Percentiles rank a stretch among this genome's conserved stretches.
phyloP scores from a whole-genome alignment of 192 early-diverging fungal genomes.

The Dissophora globulifera region DNA sequence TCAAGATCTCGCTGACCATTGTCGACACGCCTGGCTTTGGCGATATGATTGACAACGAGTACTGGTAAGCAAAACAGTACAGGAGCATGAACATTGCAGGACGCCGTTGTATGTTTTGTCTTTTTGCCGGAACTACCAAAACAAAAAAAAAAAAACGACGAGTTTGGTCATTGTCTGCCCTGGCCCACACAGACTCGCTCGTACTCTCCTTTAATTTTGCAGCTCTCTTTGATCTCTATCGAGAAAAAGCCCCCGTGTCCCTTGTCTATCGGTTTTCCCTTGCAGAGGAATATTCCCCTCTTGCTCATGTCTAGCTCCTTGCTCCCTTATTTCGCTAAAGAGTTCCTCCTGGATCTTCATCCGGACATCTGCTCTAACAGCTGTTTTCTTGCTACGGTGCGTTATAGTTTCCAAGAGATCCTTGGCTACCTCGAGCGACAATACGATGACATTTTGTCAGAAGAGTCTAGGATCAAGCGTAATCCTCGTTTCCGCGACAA shows the following conservation, averaged over 20 bases:
- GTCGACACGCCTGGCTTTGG: slow-evolving; percentile 99
- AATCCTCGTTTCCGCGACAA: slow-evolving; percentile 91
- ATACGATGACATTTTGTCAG: slow-evolving; percentile 93
- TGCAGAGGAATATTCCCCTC: background rate
- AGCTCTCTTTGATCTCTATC: background rate
- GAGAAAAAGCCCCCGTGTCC: slow-evolving; percentile 8
- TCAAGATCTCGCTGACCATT: slow-evolving; percentile 96
- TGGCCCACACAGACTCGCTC: no score
- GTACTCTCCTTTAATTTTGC: background rate
- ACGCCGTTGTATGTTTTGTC: no score
- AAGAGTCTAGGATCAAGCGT: slow-evolving; percentile 86
- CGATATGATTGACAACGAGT: slow-evolving; percentile 95
- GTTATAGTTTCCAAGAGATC: slow-evolving; percentile 89
- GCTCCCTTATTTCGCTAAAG: slow-evolving; percentile 7
- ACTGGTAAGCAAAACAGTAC: slow-evolving; percentile 72
- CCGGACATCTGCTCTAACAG: no score
- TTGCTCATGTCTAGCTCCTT: background rate
- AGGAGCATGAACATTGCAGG: no score
- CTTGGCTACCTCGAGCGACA: slow-evolving; percentile 93
- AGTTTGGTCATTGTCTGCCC: no score
- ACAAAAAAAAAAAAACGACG: no score
- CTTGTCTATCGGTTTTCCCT: slow-evolving; percentile 1
- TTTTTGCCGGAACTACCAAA: no score
- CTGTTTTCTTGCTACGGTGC: no score
- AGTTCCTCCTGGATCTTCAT: no score